Percentiles rank a stretch among this genome's conserved stretches.
Conservation (phyloP, 2,329 filamentous ascomycete genomes). For the Penicillium sclerotiorum region DNA sequence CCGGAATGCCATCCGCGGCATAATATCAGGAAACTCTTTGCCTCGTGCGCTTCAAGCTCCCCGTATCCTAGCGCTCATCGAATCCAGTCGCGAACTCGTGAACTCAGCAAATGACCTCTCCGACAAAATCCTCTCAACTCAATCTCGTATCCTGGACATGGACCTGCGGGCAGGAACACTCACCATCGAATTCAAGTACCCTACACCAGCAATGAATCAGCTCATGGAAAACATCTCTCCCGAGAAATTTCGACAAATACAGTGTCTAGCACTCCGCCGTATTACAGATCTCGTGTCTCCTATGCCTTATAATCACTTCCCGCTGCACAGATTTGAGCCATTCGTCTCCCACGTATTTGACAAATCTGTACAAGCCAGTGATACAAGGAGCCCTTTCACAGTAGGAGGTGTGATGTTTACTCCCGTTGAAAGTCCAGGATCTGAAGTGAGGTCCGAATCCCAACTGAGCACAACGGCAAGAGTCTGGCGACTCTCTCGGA, state of each 20-base stretch:
- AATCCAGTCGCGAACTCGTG: conserved; percentile 52
- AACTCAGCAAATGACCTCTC: conserved; percentile 56
- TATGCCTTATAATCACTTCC: conserved; percentile 41
- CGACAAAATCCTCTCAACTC: conserved; percentile 52
- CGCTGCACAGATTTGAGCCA: conserved; percentile 46
- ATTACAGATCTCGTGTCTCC: conserved; percentile 56
- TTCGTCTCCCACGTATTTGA: conserved; percentile 47
- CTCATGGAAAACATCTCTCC: conserved; percentile 12
- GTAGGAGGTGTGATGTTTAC: conserved; percentile 54
- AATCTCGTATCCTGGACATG: conserved; percentile 34
- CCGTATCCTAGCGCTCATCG: conserved; percentile 64
- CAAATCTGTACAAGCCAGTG: neutral
- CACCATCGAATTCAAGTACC: conserved; percentile 31
- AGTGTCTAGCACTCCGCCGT: conserved; percentile 50
- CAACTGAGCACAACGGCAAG: no score
- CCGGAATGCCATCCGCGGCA: conserved; percentile 76
- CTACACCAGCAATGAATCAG: conserved; percentile 11
- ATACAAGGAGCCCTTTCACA: conserved; percentile 49
- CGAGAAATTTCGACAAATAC: conserved; percentile 29
- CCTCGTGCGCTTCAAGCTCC: conserved; percentile 70
- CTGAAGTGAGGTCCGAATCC: no score
- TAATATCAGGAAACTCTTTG: conserved; percentile 62
- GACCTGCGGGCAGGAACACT: conserved; percentile 39
- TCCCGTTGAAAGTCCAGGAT: conserved; percentile 37
- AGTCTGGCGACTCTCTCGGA: conserved; percentile 43